Percentiles rank a stretch among this genome's conserved stretches.
These are phyloP conservation scores for Alternaria longipes DNA, from an alignment of 2,329 filamentous ascomycete genomes.

Conservation along the genomic window DNA sequence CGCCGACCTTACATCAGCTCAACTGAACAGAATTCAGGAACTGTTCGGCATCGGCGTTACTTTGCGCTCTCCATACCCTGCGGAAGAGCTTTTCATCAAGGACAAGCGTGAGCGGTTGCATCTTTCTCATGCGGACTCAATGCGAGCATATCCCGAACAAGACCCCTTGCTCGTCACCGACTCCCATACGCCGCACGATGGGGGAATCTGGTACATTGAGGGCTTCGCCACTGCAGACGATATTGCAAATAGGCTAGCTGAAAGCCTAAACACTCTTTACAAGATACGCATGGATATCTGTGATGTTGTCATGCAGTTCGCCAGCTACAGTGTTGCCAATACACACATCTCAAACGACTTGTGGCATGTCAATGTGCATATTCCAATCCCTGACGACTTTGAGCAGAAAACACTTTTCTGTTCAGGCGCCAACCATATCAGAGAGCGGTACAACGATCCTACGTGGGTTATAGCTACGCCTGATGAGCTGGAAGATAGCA, in stretches of 20 bases:
- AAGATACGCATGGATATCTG: constrained; percentile 22
- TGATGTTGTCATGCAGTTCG: no score
- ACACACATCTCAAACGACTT: no score
- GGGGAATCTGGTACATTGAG: not conserved
- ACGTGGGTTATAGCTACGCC: constrained; percentile 17
- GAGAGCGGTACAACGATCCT: constrained; percentile 3
- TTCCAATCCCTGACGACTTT: constrained; percentile 6
- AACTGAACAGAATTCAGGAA: constrained; percentile 18
- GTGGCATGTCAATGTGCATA: not conserved
- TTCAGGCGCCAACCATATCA: constrained; percentile 7
- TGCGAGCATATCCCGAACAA: no score
- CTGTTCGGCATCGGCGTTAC: constrained; percentile 4
- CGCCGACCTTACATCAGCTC: constrained; percentile 12
- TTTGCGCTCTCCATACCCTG: no score
- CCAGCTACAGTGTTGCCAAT: no score
- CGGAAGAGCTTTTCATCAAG: no score
- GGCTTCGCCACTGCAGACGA: constrained; percentile 12
- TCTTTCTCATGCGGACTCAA: no score
- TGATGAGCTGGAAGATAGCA: constrained; percentile 15
- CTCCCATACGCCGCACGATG: no score
- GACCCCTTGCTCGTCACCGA: no score
- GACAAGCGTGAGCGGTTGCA: no score
- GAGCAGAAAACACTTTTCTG: constrained; percentile 4
- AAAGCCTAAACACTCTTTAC: constrained; percentile 15
- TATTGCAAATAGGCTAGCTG: constrained; percentile 16